Evolutionary conservation across 768 basidiomycete species (phyloP).

Genomic region (Macrolepiota dolichaula): DNA sequence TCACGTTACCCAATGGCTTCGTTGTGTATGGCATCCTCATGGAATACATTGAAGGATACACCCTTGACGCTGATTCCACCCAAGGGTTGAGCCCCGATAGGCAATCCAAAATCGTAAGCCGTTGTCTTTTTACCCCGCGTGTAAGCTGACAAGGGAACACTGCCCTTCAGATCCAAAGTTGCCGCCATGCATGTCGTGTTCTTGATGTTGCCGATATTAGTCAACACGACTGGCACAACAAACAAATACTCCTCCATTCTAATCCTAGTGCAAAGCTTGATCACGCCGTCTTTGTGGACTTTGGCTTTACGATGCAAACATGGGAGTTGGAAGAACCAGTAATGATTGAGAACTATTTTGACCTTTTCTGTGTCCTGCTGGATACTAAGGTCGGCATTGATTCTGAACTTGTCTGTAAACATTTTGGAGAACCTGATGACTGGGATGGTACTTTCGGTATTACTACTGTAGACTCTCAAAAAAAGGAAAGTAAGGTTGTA

Average conservation of each 20-base stretch:
- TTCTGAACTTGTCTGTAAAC: background rate
- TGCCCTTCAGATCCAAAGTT: constrained; percentile 17
- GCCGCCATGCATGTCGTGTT: too few species aligned
- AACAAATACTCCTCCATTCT: too few species aligned
- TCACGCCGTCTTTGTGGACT: constrained; percentile 17
- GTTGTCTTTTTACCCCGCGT: background rate
- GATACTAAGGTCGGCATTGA: background rate
- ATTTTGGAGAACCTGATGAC: constrained; percentile 9
- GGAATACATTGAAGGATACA: too few species aligned
- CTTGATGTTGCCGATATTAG: too few species aligned
- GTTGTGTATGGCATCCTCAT: too few species aligned
- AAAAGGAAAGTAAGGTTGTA: background rate
- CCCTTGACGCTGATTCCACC: too few species aligned
- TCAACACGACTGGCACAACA: too few species aligned
- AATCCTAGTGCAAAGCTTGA: constrained; percentile 11
- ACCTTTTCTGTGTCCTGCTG: background rate
- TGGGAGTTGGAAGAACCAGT: constrained; percentile 10
- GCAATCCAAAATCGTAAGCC: constrained; percentile 18
- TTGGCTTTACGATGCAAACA: constrained; percentile 14
- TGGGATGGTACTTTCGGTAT: background rate
- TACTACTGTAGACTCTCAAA: too few species aligned
- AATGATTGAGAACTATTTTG: constrained; percentile 13
- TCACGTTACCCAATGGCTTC: too few species aligned
- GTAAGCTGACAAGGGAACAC: background rate
- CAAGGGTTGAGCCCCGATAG: constrained; percentile 12